Conservation (phyloP, 371 early-diverging fungal species). For the Mycotypha africana region DNA sequence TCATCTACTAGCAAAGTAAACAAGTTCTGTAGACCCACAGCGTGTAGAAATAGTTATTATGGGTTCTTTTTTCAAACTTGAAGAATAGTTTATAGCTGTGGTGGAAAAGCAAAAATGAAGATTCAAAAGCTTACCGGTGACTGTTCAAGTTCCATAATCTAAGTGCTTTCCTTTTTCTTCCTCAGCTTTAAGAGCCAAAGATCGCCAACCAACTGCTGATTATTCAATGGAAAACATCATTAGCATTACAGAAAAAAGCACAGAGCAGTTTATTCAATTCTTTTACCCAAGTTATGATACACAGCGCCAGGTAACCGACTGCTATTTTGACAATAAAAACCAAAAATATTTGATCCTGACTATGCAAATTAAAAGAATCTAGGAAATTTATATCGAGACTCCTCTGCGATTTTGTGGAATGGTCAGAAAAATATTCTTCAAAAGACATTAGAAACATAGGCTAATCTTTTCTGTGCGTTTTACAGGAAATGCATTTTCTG, state of each 20-base stretch:
- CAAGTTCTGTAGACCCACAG: too few relatives aligned
- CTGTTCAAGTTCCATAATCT: too few relatives aligned
- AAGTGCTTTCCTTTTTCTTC: too few relatives aligned
- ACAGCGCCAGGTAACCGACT: conserved; percentile 49
- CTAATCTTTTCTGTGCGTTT: too few relatives aligned
- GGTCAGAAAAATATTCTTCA: conserved; percentile 53
- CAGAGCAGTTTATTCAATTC: conserved; percentile 60
- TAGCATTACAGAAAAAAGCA: conserved; percentile 29
- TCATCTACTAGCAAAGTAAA: too few relatives aligned
- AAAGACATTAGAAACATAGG: not conserved
- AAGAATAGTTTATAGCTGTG: too few relatives aligned
- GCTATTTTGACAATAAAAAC: not conserved
- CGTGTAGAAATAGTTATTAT: too few relatives aligned
- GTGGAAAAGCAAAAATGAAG: too few relatives aligned
- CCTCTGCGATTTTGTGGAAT: conserved; percentile 71
- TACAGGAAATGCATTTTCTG: conserved; percentile 56
- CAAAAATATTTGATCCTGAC: not conserved
- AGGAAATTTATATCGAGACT: conserved; percentile 58
- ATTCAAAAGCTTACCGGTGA: too few relatives aligned
- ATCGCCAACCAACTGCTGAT: too few relatives aligned
- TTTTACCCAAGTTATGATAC: conserved; percentile 62
- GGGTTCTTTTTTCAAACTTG: too few relatives aligned
- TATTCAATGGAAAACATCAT: conserved; percentile 33
- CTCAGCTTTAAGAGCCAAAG: too few relatives aligned
- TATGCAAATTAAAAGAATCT: conserved; percentile 25